These are phyloP conservation scores for Durotheca rogersii DNA, from an alignment of 495 filamentous ascomycete species.

Conservation along the genomic window DNA sequence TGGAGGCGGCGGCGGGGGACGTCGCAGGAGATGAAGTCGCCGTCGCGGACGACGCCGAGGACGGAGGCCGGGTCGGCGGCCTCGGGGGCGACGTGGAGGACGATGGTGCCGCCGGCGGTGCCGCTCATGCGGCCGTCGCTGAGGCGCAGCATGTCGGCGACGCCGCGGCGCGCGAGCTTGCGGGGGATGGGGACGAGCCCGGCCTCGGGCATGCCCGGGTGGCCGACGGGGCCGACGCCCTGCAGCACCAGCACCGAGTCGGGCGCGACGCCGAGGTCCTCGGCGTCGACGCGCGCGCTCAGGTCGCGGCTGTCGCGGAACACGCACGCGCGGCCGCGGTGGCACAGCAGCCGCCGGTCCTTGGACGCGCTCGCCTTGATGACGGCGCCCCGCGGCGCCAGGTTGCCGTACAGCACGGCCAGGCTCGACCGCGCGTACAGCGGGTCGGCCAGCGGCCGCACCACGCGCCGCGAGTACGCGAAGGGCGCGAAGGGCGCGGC, in stretches of 20 bases:
- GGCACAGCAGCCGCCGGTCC: constrained; percentile 49
- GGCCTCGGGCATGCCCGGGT: constrained; percentile 70
- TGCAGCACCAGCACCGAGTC: constrained; percentile 61
- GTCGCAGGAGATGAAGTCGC: constrained; percentile 59
- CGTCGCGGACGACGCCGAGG: constrained; percentile 60
- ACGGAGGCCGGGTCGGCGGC: constrained; percentile 56
- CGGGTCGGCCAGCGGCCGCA: constrained; percentile 54
- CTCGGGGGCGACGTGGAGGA: constrained; percentile 66
- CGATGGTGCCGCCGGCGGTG: constrained; percentile 68
- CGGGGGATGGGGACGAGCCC: constrained; percentile 65
- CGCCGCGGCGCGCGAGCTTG: constrained; percentile 58
- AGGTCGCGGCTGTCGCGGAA: constrained; percentile 60
- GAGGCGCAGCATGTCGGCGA: constrained; percentile 65
- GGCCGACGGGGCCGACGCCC: constrained; percentile 63
- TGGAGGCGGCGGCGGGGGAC: constrained; percentile 45
- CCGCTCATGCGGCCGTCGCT: constrained; percentile 70
- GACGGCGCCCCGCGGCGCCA: constrained; percentile 55
- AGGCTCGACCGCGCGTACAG: constrained; percentile 58
- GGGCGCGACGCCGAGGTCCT: constrained; percentile 50
- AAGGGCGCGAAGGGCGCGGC: constrained; percentile 46
- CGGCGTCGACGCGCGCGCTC: constrained; percentile 58
- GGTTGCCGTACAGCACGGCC: constrained; percentile 56
- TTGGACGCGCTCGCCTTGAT: constrained; percentile 66
- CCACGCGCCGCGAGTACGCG: constrained; percentile 40
- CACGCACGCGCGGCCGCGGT: constrained; percentile 59